Base-by-base conservation (phyloP, 345 rosid species). In the Geranium rotundifolium region DNA sequence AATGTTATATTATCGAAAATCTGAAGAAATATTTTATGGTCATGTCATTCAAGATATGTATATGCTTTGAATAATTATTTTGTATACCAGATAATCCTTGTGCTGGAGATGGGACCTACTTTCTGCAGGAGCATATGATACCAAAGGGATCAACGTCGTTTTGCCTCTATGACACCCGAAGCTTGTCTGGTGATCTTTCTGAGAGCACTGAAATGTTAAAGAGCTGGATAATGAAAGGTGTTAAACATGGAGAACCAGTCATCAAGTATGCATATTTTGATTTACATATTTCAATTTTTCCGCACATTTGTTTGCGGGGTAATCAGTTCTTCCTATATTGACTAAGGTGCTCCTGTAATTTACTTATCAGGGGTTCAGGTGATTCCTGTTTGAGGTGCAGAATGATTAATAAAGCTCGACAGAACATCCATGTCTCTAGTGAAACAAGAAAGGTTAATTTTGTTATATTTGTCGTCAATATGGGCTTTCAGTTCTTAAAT, bases 101-200 rank as follows among this genome's bases (percentile, higher is more conserved):
- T 10, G 60, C 49, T 57, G 70, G 72, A 70, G 88, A 82, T 67
- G 97, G 97, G 5, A 91, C 95, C 19, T 75, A 58, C 66, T 86
- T 83, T 80, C 84, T 83, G 69, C 85, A 82, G 59, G 95, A 83
- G 63, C 86, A 84, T 75, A 80, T 70, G 85, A 69, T 88, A 46
- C 95, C 95, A 6, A 79, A 85, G 72, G 69, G 77, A 56, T 84
- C 88, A 61, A 67, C 80, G 59, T 79, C 91, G 3, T 81, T 91
- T 65, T 83, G 91, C 71, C 76, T 88, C 41, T 86, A 76, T 16
- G 96, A 88, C 62, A 80, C 96, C 29, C 85, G 85, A 29, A 67
- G 91, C 23, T 77, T 84, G 75, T 77, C 72, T 54, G 65, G 65
- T 52, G 68, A 67, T 61, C n/a, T 73, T 20, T 75, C 63, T 54